Percentiles rank a stretch among this genome's conserved stretches.
Evolutionary conservation across 2,329 filamentous ascomycete species (phyloP).

Genomic region (Cladosporium sp.): DNA sequence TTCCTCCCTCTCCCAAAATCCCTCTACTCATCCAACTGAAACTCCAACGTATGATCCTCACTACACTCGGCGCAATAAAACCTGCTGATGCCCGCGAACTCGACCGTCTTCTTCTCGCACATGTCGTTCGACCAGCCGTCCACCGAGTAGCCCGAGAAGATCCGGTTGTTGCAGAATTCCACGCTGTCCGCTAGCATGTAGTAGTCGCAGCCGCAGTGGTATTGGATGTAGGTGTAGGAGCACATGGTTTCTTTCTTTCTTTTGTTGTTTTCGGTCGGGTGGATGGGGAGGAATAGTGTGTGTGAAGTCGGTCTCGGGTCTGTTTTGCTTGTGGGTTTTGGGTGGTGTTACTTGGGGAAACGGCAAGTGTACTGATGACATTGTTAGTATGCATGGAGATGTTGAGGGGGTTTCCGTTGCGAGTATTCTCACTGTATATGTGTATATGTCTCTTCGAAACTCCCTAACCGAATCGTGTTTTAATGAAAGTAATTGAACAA

Average conservation of each 20-base stretch:
- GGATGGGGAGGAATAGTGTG: constrained; percentile 11
- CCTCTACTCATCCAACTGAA: constrained; percentile 35
- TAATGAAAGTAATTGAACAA: too few species aligned
- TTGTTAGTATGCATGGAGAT: too few species aligned
- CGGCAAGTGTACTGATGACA: too few species aligned
- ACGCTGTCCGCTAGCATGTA: constrained; percentile 44
- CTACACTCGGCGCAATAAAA: constrained; percentile 43
- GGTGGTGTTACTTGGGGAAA: too few species aligned
- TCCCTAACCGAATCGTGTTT: too few species aligned
- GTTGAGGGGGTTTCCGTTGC: too few species aligned
- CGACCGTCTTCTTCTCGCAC: constrained; percentile 25
- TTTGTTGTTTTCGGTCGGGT: too few species aligned
- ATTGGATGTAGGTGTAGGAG: constrained; percentile 43
- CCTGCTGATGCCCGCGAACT: constrained; percentile 40
- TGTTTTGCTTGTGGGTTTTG: too few species aligned
- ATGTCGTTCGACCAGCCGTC: constrained; percentile 46
- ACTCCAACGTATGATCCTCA: constrained; percentile 40
- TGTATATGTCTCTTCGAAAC: too few species aligned
- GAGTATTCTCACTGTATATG: too few species aligned
- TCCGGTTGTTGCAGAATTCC: constrained; percentile 42
- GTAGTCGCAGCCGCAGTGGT: constrained; percentile 46
- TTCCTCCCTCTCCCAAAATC: neutral
- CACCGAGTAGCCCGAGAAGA: constrained; percentile 43
- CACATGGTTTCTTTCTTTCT: constrained; percentile 36
- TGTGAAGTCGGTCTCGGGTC: too few species aligned